A percentile compares a stretch with the other conserved stretches of the same genome.
phyloP scores from a whole-genome alignment of 257 asterid genomes.

The Lycium ferocissimum region DNA sequence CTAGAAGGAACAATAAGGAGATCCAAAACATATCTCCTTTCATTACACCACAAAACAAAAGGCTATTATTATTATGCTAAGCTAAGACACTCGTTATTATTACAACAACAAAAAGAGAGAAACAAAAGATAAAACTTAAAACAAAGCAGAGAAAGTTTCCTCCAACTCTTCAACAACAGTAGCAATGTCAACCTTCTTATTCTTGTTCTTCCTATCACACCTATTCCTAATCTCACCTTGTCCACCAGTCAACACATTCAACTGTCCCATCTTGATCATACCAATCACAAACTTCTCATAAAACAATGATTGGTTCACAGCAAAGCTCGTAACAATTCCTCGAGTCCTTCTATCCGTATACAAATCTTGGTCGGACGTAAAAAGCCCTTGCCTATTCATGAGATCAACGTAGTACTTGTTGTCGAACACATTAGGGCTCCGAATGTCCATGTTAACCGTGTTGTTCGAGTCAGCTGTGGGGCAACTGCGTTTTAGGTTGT shows the following conservation, averaged over 20 bases:
- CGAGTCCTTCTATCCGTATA: constrained; percentile 20
- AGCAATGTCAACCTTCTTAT: constrained; percentile 16
- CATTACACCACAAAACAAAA: not conserved
- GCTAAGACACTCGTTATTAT: not conserved
- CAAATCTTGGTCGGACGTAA: constrained; percentile 28
- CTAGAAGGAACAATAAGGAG: not conserved
- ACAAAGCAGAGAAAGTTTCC: constrained; percentile 23
- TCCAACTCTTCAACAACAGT: constrained; percentile 27
- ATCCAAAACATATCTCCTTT: not conserved
- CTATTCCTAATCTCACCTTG: constrained; percentile 21
- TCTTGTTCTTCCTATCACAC: constrained; percentile 28
- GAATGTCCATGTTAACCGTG: not conserved
- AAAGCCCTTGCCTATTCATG: constrained; percentile 29
- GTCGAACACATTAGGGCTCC: not conserved
- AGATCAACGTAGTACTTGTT: constrained; percentile 32
- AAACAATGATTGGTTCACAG: not conserved
- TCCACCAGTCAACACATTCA: constrained; percentile 28
- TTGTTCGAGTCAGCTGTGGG: constrained; percentile 6
- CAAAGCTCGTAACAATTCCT: constrained; percentile 4
- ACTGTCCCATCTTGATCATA: constrained; percentile 28
- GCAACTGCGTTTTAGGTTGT: not conserved
- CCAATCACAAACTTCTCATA: constrained; percentile 16
- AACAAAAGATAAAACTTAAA: not conserved
- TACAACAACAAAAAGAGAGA: not conserved
- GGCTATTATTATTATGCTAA: not conserved